Conservation (phyloP, 805 yeast species). For the Pichia pseudocactophila region DNA sequence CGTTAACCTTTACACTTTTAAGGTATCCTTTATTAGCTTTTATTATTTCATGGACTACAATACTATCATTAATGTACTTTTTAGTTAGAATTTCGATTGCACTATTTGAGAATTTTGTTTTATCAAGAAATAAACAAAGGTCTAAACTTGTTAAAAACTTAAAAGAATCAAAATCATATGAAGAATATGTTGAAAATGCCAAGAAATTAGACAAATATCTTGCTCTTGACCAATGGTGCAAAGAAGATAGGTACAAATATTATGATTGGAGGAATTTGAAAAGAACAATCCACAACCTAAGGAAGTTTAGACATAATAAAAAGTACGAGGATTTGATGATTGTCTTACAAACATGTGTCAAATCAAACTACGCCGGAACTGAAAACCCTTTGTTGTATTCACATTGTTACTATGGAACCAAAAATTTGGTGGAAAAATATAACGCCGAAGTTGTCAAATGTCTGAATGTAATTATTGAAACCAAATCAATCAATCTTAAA, state of each 20-base stretch:
- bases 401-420: slow-evolving; percentile 71
- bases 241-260: slow-evolving; percentile 50
- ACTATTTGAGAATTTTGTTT: slow-evolving; percentile 42
- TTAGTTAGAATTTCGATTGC: slow-evolving; percentile 52
- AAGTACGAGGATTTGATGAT: slow-evolving; percentile 41
- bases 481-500: slow-evolving; percentile 29
- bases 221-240: slow-evolving; percentile 56
- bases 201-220: slow-evolving; percentile 45
- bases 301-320: slow-evolving; percentile 24
- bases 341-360: slow-evolving; percentile 56
- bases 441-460: slow-evolving; percentile 43
- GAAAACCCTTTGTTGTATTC: slow-evolving; percentile 65
- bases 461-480: slow-evolving; percentile 34
- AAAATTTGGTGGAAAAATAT: slow-evolving; percentile 46
- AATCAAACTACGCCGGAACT: slow-evolving; percentile 69
- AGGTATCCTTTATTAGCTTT: slow-evolving; percentile 58
- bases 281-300: slow-evolving; percentile 37
- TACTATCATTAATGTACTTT: slow-evolving; percentile 43
- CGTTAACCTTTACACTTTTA: slow-evolving; percentile 36
- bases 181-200: slow-evolving; percentile 59
- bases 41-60: slow-evolving; percentile 43
- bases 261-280: slow-evolving; percentile 58
- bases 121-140: slow-evolving; percentile 56
- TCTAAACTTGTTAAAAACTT: slow-evolving; percentile 40
- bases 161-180: slow-evolving; percentile 40